These are phyloP conservation scores for Elongisporangium senticosum DNA, from an alignment of 352 stramenopile species.

Conservation along the genomic window DNA sequence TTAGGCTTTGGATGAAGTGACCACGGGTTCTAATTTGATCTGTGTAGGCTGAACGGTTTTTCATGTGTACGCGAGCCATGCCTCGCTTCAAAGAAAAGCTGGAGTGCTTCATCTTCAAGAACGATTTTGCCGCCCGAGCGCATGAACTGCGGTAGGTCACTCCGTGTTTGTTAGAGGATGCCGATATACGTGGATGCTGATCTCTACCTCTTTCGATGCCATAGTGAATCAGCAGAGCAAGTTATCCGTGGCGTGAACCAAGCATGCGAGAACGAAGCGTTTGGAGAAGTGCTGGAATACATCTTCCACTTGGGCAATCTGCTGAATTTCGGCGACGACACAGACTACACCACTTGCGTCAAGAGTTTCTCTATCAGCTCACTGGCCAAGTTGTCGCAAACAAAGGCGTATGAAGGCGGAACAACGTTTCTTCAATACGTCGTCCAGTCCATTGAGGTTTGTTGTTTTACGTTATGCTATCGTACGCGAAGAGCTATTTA, in stretches of 20 bases:
- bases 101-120: constrained; percentile 73
- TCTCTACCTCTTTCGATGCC: constrained; percentile 1
- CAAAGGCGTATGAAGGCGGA: constrained; percentile 67
- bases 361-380: constrained; percentile 75
- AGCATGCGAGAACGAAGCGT: constrained; percentile 55
- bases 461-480: constrained; percentile 1
- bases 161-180: not conserved
- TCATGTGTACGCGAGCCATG: constrained; percentile 53
- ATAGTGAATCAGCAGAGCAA: constrained; percentile 15
- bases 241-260: constrained; percentile 67
- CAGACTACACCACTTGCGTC: constrained; percentile 33
- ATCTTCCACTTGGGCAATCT: constrained; percentile 70
- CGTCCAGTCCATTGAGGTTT: constrained; percentile 65
- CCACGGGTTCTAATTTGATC: not conserved
- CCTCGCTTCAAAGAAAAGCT: constrained; percentile 66
- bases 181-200: not conserved
- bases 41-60: constrained; percentile 62
- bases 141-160: constrained; percentile 59
- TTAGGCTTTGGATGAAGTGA: not conserved
- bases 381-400: constrained; percentile 72
- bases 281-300: constrained; percentile 60
- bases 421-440: constrained; percentile 79
- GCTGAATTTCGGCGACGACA: constrained; percentile 56
- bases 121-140: constrained; percentile 60
- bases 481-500: constrained; percentile 4